These are phyloP conservation scores for Citrus reticulata DNA, from an alignment of 345 rosid genomes.

Conservation along the genomic window DNA sequence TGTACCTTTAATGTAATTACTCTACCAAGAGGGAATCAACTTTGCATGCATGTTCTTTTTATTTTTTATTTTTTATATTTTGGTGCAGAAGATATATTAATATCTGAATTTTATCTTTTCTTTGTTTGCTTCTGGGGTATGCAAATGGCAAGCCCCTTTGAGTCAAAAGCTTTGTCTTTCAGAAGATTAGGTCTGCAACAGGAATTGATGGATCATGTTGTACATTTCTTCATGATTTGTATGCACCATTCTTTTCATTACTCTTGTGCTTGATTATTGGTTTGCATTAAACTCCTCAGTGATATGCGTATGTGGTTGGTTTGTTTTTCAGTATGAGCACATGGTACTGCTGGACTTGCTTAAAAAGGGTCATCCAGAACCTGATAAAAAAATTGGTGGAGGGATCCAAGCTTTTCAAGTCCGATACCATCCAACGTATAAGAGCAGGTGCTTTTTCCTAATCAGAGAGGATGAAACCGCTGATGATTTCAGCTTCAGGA, in stretches of 20 bases:
- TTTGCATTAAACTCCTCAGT: conserved; percentile 1
- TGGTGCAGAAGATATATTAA: not conserved
- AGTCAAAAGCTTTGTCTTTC: not conserved
- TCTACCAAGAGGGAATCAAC: not conserved
- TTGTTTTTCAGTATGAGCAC: conserved; percentile 64
- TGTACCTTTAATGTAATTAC: not conserved
- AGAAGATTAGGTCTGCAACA: not conserved
- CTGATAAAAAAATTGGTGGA: conserved; percentile 71
- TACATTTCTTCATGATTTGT: not conserved
- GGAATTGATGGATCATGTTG: not conserved
- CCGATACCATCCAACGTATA: conserved; percentile 64
- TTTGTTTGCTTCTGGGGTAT: not conserved
- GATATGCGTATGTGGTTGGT: not conserved
- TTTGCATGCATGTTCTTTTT: not conserved
- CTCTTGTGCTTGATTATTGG: not conserved
- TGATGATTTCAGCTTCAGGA: conserved; percentile 96
- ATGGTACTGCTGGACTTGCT: conserved; percentile 71
- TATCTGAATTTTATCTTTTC: not conserved
- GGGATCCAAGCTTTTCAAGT: conserved; percentile 77
- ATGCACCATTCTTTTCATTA: not conserved
- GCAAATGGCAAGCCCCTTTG: not conserved
- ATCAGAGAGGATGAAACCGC: conserved; percentile 63
- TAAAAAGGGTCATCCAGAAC: conserved; percentile 76
- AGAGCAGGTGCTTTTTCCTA: conserved; percentile 80
- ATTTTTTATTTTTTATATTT: not conserved